Conservation (phyloP, 140 eudicot genomes). For the Erigeron philadelphicus region DNA sequence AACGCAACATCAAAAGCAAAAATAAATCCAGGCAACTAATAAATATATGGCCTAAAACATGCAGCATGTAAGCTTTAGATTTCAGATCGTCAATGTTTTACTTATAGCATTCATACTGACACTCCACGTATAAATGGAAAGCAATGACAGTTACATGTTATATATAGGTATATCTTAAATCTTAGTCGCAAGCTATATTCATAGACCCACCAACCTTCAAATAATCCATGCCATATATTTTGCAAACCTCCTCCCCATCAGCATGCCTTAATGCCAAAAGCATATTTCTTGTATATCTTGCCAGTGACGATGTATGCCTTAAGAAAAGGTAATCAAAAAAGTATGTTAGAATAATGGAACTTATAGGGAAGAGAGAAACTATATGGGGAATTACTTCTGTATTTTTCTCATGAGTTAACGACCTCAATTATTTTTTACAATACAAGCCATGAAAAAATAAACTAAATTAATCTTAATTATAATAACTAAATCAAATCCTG, state of each 20-base stretch:
- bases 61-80: background rate
- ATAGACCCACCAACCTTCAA: slow-evolving; percentile 40
- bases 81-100: background rate
- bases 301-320: slow-evolving; percentile 76
- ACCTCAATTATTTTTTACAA: background rate
- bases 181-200: background rate
- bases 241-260: slow-evolving; percentile 62
- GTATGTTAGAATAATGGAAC: slow-evolving; percentile 7
- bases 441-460: background rate
- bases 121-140: background rate
- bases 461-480: background rate
- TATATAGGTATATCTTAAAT: background rate
- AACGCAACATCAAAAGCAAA: background rate
- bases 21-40: background rate
- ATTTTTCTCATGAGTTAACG: background rate
- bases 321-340: slow-evolving; percentile 15
- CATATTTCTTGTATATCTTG: slow-evolving; percentile 54
- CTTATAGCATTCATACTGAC: background rate
- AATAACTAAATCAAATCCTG: background rate
- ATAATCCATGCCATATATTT: slow-evolving; percentile 46
- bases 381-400: background rate
- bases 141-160: slow-evolving; percentile 2
- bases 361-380: background rate
- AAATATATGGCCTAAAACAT: background rate
- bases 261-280: slow-evolving; percentile 70